phyloP scores from a whole-genome alignment of 1,284 basidiomycete genomes.

The Puccinia polysora region DNA sequence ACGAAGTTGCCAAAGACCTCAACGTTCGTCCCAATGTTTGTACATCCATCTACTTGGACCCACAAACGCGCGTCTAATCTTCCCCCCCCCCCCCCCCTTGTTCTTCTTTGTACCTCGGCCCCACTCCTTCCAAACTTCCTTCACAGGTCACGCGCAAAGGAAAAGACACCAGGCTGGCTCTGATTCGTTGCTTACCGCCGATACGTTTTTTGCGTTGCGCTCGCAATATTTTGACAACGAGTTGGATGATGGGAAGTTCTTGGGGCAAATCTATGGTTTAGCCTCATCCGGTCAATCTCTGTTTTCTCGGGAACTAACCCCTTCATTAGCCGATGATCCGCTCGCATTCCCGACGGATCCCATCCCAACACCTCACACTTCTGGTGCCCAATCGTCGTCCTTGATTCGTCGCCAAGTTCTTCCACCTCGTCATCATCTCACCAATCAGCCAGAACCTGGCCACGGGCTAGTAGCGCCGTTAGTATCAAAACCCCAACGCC shows the following conservation, averaged over 20 bases:
- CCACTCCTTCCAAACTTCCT: neutral
- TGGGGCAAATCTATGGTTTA: constrained; percentile 40
- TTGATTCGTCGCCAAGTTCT: constrained; percentile 14
- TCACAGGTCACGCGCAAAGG: constrained; percentile 28
- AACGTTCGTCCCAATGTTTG: constrained; percentile 19
- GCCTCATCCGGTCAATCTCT: constrained; percentile 24
- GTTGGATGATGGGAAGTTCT: constrained; percentile 31
- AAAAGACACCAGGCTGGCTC: constrained; percentile 38
- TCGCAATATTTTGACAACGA: constrained; percentile 38
- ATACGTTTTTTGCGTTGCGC: constrained; percentile 25
- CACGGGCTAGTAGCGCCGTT: constrained; percentile 35
- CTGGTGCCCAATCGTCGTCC: neutral
- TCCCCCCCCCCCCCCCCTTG: neutral
- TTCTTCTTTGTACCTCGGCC: neutral
- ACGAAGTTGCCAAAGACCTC: constrained; percentile 91
- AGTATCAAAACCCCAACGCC: constrained; percentile 42
- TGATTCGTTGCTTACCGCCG: constrained; percentile 35
- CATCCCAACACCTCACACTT: constrained; percentile 25
- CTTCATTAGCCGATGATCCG: constrained; percentile 34
- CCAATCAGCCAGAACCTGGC: constrained; percentile 27
- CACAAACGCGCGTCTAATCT: neutral
- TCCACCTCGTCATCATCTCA: constrained; percentile 20
- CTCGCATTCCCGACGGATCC: constrained; percentile 23
- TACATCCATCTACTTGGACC: neutral
- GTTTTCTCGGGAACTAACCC: constrained; percentile 27